Conservation (phyloP, 805 yeast genomes). For the Cephaloascus fragrans region DNA sequence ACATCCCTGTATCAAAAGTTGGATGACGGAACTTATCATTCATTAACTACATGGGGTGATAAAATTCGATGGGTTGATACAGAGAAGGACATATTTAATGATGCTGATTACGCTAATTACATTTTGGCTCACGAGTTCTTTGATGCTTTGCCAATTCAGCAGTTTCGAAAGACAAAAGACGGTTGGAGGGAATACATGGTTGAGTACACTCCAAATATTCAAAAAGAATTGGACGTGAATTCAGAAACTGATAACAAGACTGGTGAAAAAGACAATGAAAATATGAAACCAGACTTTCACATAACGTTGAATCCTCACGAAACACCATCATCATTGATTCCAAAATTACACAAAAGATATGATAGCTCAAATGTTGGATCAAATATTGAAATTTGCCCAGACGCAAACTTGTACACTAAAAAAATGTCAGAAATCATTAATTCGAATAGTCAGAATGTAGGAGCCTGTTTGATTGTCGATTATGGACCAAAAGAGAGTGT, state of each 20-base stretch:
- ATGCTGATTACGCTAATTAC: slow-evolving; percentile 36
- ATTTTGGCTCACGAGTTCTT: slow-evolving; percentile 79
- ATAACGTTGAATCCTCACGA: slow-evolving; percentile 47
- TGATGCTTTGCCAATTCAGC: slow-evolving; percentile 76
- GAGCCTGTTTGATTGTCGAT: slow-evolving; percentile 68
- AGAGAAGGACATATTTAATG: slow-evolving; percentile 32
- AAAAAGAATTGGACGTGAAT: slow-evolving; percentile 6
- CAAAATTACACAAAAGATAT: slow-evolving; percentile 40
- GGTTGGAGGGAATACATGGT: slow-evolving; percentile 81
- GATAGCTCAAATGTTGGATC: slow-evolving; percentile 43
- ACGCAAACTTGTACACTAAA: slow-evolving; percentile 47
- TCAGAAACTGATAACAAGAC: neutral
- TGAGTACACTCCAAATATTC: slow-evolving; percentile 27
- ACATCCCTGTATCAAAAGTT: slow-evolving; percentile 8
- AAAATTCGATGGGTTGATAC: slow-evolving; percentile 52
- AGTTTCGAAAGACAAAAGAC: slow-evolving; percentile 47
- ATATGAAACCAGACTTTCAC: slow-evolving; percentile 30
- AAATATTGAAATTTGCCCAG: slow-evolving; percentile 67
- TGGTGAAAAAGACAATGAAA: neutral
- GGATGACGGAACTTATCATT: slow-evolving; percentile 21
- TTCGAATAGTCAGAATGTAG: slow-evolving; percentile 26
- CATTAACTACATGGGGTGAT: slow-evolving; percentile 42
- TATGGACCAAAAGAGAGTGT: slow-evolving; percentile 57
- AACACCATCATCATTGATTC: slow-evolving; percentile 54
- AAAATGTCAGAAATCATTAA: slow-evolving; percentile 40